These are phyloP conservation scores for Sclerotinia sclerotiorum DNA, from an alignment of 2,329 filamentous ascomycete genomes.

Conservation along the genomic window DNA sequence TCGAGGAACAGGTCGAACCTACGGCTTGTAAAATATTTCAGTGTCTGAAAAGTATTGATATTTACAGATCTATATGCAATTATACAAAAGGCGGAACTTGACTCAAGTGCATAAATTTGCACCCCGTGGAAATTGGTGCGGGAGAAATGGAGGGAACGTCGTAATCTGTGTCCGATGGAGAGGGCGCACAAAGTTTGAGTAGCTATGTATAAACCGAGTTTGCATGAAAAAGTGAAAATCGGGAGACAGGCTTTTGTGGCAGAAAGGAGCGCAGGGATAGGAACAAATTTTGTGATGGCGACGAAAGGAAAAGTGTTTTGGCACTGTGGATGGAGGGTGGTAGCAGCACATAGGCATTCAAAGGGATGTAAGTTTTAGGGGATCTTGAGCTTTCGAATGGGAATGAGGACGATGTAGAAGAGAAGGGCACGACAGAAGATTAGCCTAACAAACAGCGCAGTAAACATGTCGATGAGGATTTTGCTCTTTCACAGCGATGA, in stretches of 20 bases:
- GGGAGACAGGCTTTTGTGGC: constrained; percentile 69
- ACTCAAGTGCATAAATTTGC: constrained; percentile 49
- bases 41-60: constrained; percentile 61
- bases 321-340: constrained; percentile 44
- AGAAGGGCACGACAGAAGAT: constrained; percentile 62
- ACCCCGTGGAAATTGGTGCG: constrained; percentile 57
- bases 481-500: constrained; percentile 63
- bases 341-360: background rate
- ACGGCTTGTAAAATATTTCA: constrained; percentile 59
- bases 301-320: constrained; percentile 54
- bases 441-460: constrained; percentile 55
- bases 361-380: constrained; percentile 52
- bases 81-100: constrained; percentile 53
- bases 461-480: constrained; percentile 66
- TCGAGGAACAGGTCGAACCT: no score
- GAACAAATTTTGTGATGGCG: constrained; percentile 62
- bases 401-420: constrained; percentile 63
- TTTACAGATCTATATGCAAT: constrained; percentile 66
- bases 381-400: constrained; percentile 50
- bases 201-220: constrained; percentile 65
- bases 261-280: constrained; percentile 62
- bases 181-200: constrained; percentile 70
- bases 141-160: constrained; percentile 58
- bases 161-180: constrained; percentile 57
- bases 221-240: constrained; percentile 63